Evolutionary conservation across 2,329 filamentous ascomycete genomes (phyloP), one percentile per base, ranked within the genome.

Genomic region (Neopestalotiopsis rosae): DNA sequence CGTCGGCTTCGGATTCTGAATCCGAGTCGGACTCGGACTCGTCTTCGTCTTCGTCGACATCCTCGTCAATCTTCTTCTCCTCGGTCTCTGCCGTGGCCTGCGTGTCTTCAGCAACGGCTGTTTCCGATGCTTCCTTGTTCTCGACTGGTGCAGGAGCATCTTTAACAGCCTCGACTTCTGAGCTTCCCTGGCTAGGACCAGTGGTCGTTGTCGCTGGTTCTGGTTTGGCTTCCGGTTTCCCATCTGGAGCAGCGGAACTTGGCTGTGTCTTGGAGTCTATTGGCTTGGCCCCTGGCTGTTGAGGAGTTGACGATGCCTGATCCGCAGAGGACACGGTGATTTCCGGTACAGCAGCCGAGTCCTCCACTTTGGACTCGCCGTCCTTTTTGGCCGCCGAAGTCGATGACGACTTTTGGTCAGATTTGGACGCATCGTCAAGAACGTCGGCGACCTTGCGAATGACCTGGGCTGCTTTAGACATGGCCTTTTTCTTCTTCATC

Each of bases 1-100:
- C 24, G 62, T 88, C 86, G 69, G 86, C 85, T 20, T 87, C 84
- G 56, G 86, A 85, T n/a, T 72, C 70, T 3, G 59, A 62, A 14
- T 71, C 70, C 9, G 70, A 68, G 38, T 72, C 69, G 42, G 49
- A 40, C 14, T 70, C 69, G 20, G 72, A 67, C 49, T 74, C 68
- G 10, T 72, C 67, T 52, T 74, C 68, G 10, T 72, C 67, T 52
- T 74, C 66, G 34, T 72, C 42, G 28, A 68, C 66, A 4, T 70
- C 69, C 67, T 59, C 61, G 70, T 72, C 67, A 7, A 72, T 69
- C 42, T 65, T 69, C 42, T 65, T 67, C 56, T 71, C 72, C 34
- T 70, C 73, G 3, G 69, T 61, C n/a, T 56, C 49, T 63, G 59
- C 65, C 34, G 70, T 75, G 62, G 71, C 71, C 66, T 74, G 75